A percentile compares a stretch with the other conserved stretches of the same genome.
Conservation (phyloP, 192 early-diverging fungal species). For the Entophlyctis luteolus region DNA sequence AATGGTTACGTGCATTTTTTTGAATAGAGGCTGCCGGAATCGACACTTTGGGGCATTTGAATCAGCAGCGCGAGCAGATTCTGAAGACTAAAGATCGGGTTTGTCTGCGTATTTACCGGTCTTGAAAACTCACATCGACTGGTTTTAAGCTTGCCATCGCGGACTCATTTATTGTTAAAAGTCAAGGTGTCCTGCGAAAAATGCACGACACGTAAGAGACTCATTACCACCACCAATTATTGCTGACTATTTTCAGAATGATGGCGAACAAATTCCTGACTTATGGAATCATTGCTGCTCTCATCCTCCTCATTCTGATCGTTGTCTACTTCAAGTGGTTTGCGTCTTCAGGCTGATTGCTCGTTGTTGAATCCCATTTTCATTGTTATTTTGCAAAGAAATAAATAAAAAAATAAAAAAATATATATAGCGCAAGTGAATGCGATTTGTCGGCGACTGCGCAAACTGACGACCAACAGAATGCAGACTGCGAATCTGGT, state of each 20-base stretch:
- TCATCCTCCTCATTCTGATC: slow-evolving; percentile 76
- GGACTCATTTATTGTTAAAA: slow-evolving; percentile 53
- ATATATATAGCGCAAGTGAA: too few species aligned
- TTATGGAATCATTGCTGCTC: slow-evolving; percentile 74
- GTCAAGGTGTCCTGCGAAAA: slow-evolving; percentile 48
- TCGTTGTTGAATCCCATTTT: too few species aligned
- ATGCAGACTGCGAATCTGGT: too few species aligned
- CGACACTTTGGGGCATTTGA: slow-evolving; percentile 73
- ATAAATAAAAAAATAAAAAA: too few species aligned
- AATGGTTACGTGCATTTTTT: neutral
- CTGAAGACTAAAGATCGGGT: slow-evolving; percentile 77
- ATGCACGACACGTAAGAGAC: slow-evolving; percentile 71
- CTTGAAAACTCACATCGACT: neutral
- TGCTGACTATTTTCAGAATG: slow-evolving; percentile 51
- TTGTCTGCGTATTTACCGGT: slow-evolving; percentile 26
- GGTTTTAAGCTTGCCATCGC: slow-evolving; percentile 39
- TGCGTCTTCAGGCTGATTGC: neutral
- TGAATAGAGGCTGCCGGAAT: slow-evolving; percentile 71
- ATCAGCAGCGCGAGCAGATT: slow-evolving; percentile 89
- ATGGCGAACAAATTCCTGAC: slow-evolving; percentile 85
- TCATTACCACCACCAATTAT: slow-evolving; percentile 49
- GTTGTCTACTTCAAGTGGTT: slow-evolving; percentile 75
- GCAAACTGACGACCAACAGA: too few species aligned
- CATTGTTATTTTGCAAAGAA: too few species aligned
- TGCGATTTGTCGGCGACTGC: too few species aligned